phyloP scores from a whole-genome alignment of 2,329 filamentous ascomycete species.

The Diaporthe capsici region DNA sequence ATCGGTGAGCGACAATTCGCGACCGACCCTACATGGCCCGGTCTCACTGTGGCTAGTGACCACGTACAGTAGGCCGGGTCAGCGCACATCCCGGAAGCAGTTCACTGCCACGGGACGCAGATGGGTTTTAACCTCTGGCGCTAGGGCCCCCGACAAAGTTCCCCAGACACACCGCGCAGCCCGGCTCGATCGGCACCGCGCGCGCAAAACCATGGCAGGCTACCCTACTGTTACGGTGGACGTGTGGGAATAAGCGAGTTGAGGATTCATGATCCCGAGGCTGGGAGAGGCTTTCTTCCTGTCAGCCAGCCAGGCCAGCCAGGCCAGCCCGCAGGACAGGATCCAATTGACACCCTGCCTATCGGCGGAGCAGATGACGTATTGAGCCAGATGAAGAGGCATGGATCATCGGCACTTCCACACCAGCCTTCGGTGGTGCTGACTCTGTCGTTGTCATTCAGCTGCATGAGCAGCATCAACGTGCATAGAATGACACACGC shows the following conservation, averaged over 20 bases:
- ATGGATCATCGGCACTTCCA: slow-evolving; percentile 33
- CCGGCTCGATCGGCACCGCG: slow-evolving; percentile 29
- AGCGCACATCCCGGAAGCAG: slow-evolving; percentile 28
- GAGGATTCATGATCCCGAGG: slow-evolving; percentile 5
- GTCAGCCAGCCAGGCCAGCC: slow-evolving; percentile 3
- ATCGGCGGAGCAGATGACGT: slow-evolving; percentile 34
- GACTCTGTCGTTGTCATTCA: slow-evolving; percentile 28
- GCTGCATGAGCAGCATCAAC: slow-evolving; percentile 27
- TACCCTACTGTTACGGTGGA: not conserved
- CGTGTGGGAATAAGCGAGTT: slow-evolving; percentile 13
- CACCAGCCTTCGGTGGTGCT: slow-evolving; percentile 11
- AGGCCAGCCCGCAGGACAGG: not conserved
- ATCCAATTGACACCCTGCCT: slow-evolving; percentile 32
- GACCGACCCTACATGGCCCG: slow-evolving; percentile 28
- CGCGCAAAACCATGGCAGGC: slow-evolving; percentile 4
- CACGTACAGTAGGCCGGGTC: not conserved
- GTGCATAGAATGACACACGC: slow-evolving; percentile 29
- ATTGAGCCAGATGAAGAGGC: slow-evolving; percentile 25
- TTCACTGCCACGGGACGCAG: slow-evolving; percentile 14
- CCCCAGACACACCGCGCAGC: slow-evolving; percentile 22
- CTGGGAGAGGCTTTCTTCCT: slow-evolving; percentile 17
- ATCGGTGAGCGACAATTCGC: slow-evolving; percentile 34
- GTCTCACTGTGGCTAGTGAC: slow-evolving; percentile 14
- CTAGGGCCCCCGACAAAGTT: slow-evolving; percentile 20
- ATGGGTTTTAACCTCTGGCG: slow-evolving; percentile 23